Percentiles rank a stretch among this genome's conserved stretches.
These are phyloP conservation scores for Leishmania turanica DNA, from an alignment of 208 protist genomes.

Conservation along the genomic window DNA sequence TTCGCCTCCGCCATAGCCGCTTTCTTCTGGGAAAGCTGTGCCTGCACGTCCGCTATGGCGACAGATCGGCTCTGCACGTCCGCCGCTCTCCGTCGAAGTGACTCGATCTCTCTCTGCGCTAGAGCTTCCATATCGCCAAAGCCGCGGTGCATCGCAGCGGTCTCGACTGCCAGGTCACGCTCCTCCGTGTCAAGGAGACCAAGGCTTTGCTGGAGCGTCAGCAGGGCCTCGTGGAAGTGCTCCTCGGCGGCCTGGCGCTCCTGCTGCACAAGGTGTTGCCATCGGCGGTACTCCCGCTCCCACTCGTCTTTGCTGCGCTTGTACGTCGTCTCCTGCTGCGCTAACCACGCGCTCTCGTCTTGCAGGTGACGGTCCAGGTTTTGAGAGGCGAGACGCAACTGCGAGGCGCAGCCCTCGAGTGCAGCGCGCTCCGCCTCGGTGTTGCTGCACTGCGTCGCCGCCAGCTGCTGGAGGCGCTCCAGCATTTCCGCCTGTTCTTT, in stretches of 20 bases:
- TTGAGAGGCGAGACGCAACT: slow-evolving; percentile 46
- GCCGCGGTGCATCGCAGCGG: slow-evolving; percentile 34
- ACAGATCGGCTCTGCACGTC: slow-evolving; percentile 50
- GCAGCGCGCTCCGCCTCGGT: slow-evolving; percentile 48
- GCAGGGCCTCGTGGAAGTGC: slow-evolving; percentile 51
- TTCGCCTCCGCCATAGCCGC: slow-evolving; percentile 37
- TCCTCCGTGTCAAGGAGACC: slow-evolving; percentile 55
- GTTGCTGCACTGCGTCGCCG: slow-evolving; percentile 48
- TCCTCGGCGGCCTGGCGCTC: slow-evolving; percentile 60
- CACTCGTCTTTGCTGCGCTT: slow-evolving; percentile 48
- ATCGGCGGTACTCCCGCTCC: slow-evolving; percentile 76
- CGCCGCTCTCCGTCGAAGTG: slow-evolving; percentile 41
- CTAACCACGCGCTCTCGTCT: slow-evolving; percentile 64
- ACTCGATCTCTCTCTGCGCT: slow-evolving; percentile 40
- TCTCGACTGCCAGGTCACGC: slow-evolving; percentile 44
- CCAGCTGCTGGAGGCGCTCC: slow-evolving; percentile 40
- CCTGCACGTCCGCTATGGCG: slow-evolving; percentile 30
- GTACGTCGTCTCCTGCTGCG: slow-evolving; percentile 62
- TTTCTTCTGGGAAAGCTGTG: slow-evolving; percentile 37
- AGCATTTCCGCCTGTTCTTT: slow-evolving; percentile 43
- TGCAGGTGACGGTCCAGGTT: slow-evolving; percentile 64
- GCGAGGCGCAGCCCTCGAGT: slow-evolving; percentile 41
- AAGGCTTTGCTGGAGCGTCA: slow-evolving; percentile 43
- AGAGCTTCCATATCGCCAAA: slow-evolving; percentile 35
- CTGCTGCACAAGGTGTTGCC: slow-evolving; percentile 63